Base-by-base conservation (phyloP, 176 grass and related monocot genomes). In the Oryza rufipogon region DNA sequence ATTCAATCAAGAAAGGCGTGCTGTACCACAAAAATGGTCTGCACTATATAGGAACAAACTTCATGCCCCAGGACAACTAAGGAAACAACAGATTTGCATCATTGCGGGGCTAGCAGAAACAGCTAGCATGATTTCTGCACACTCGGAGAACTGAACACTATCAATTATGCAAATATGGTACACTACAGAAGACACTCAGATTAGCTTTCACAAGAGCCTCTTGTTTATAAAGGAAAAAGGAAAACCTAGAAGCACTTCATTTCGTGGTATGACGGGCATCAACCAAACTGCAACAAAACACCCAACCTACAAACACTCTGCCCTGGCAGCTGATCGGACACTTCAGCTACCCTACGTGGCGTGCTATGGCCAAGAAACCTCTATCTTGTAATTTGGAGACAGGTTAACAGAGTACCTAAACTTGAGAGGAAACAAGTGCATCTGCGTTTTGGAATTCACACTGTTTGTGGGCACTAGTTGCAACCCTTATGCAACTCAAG, bases 361-460 rank as follows among this genome's bases (percentile, higher is more conserved):
- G n/a, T 75, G 81, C 80, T 87, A 76, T 82, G 46, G 49, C 69
- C 74, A 83, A 74, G 80, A 83, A 85, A 78, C 83, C 48, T 30
- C 89, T 87, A 80, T 64, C 34, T 64, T 83, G 72, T 88, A 82
- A 88, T n/a, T 74, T 71, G 30, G 56, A 84, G 19, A 90, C 70
- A 65, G 45, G 51, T 82, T 91, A 88, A 77, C 82, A 76, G 66
- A 80, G 66, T 64, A 83, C 78, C 86, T 88, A 86, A 73, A 90
- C 78, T 75, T 61, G 73, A 81, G 73, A 81, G 26, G 81, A 84
- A 91, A 79, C 73, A 92, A 30, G 73, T 85, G 65, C 78, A 82
- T 84, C 52, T 75, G 74, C 71, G 77, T 83, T 61, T 81, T 48
- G n/a, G 11, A 71, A 84, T 73, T 66, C 34, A 44, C 66, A 7